These are phyloP conservation scores for Coemansia sp. DNA, from an alignment of 192 early-diverging fungal genomes.

Conservation along the genomic window DNA sequence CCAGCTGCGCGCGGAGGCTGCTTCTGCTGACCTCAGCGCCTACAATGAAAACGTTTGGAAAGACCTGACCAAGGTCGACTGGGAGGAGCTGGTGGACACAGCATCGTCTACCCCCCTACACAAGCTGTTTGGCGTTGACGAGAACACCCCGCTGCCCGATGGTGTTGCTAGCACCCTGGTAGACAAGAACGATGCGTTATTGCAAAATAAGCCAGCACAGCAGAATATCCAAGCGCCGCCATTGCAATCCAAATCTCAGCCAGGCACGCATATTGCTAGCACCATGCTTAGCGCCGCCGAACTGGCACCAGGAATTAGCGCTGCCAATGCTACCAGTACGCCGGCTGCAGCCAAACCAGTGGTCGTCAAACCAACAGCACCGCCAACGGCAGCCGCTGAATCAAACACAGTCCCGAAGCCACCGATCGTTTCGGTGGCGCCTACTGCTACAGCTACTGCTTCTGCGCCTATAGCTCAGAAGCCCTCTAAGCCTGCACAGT, in stretches of 20 bases:
- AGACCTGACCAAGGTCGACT: constrained; percentile 13
- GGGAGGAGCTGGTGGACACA: constrained; percentile 8
- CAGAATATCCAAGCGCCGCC: background rate
- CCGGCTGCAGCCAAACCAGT: background rate
- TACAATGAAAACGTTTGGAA: constrained; percentile 15
- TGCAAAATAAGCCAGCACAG: background rate
- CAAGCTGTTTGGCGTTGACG: constrained; percentile 9
- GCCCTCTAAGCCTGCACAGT: background rate
- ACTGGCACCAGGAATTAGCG: constrained; percentile 9
- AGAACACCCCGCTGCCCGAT: constrained; percentile 1
- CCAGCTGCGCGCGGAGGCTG: constrained; percentile 25
- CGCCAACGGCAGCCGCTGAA: background rate
- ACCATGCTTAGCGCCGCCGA: constrained; percentile 6
- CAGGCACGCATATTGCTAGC: background rate
- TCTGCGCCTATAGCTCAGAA: background rate
- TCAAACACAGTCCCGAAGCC: background rate
- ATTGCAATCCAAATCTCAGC: background rate
- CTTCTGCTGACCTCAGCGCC: constrained; percentile 6
- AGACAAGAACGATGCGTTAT: background rate
- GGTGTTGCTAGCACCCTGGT: background rate
- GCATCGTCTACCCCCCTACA: constrained; percentile 7
- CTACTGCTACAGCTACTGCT: background rate
- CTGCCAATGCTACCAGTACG: background rate
- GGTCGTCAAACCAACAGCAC: background rate
- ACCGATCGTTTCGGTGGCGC: background rate